Base-by-base conservation (phyloP, 2,329 filamentous ascomycete genomes). In the Fusarium annulatum region DNA sequence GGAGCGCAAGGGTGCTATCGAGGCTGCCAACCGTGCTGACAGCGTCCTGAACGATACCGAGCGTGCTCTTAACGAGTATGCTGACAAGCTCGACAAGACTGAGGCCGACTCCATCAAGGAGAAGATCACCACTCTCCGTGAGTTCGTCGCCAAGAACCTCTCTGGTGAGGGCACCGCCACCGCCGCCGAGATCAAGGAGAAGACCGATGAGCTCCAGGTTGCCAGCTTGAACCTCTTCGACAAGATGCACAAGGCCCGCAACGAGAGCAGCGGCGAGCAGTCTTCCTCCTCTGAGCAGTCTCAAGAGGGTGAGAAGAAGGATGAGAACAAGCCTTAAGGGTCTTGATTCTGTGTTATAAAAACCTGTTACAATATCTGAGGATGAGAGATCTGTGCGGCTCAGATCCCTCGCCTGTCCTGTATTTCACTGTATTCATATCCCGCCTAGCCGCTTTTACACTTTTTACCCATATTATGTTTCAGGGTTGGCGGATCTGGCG, bases 221-320 rank as follows among this genome's bases (percentile, higher is more conserved):
- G 94, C 96, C 78, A 96, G 93, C 85, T 88, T 99, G 86, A 97
- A 94, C 87, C 92, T 98, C 81, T 98, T 99, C 85, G 96, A 98
- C 88, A 98, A 98, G 93, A 97, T 99, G 94, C 96, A 99, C 93
- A 97, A 97, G 90, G 94, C 96, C 78, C 92, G 94, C 79, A 84
- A 86, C 78, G 93, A 95, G 87, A 88, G 87, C 78, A 88, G 87
- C 78, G 84, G 87, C 80, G 75, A 79, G 67, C 84, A 87, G 81
- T 81, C 85, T 89, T 75, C 85, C 89, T 75, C 81, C 79, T 85
- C 79, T 77, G 84, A 73, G 70, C 70, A 85, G 85, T 84, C 85
- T 79, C 80, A 88, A 70, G 91, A 93, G 82, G 91, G 88, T 76
- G 91, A 95, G 87, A 93, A 93, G 89, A 95, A 95, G 90, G 89